These are phyloP conservation scores for Mimosa pudica DNA, from an alignment of 306 rosid species.

Conservation along the genomic window DNA sequence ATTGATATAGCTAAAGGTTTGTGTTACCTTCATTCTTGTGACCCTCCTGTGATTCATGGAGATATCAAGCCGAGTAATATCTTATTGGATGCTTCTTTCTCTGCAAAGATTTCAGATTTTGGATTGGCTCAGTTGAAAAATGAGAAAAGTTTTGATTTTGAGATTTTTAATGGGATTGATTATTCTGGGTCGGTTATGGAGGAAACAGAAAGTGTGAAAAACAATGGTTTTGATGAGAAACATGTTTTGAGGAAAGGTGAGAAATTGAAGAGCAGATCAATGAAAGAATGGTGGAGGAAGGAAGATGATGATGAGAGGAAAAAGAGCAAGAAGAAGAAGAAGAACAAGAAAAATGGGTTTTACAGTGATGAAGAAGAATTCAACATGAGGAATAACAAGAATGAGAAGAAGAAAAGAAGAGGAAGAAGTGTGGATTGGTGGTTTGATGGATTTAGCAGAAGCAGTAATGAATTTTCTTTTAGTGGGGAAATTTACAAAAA, in stretches of 20 bases:
- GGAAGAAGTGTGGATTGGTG: constrained; percentile 64
- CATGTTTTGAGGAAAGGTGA: constrained; percentile 35
- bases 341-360: constrained; percentile 49
- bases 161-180: constrained; percentile 46
- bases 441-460: constrained; percentile 66
- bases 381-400: constrained; percentile 37
- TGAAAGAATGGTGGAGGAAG: constrained; percentile 64
- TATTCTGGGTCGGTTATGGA: constrained; percentile 71
- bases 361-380: constrained; percentile 54
- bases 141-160: constrained; percentile 44
- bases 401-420: constrained; percentile 30
- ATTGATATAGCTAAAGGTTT: constrained; percentile 58
- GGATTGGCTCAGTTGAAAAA: constrained; percentile 76
- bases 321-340: constrained; percentile 55
- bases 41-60: constrained; percentile 82
- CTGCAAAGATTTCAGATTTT: constrained; percentile 75
- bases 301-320: constrained; percentile 48
- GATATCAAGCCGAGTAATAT: constrained; percentile 94
- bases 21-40: constrained; percentile 64
- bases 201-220: constrained; percentile 70
- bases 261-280: constrained; percentile 32
- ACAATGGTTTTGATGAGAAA: constrained; percentile 58
- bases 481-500: constrained; percentile 65
- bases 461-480: constrained; percentile 48
- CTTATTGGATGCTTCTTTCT: constrained; percentile 55